A percentile compares a stretch with the other conserved stretches of the same genome.
phyloP scores from a whole-genome alignment of 169 alveolate species.

The Plasmodium billcollinsi region DNA sequence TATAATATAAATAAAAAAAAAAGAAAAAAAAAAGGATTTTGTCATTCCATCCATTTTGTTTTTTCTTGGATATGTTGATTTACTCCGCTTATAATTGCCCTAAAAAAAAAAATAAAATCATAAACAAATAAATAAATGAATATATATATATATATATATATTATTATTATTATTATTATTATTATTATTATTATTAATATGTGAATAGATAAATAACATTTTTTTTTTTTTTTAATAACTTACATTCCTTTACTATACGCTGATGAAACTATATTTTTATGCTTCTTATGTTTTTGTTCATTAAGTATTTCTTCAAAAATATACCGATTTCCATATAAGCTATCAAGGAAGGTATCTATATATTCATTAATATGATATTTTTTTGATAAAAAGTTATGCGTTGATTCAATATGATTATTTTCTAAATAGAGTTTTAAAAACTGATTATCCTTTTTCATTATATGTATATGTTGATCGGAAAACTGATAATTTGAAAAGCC shows the following conservation, averaged over 20 bases:
- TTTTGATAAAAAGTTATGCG: conserved; percentile 45
- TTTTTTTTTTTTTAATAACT: not conserved
- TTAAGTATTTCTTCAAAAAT: conserved; percentile 18
- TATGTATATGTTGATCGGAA: conserved; percentile 27
- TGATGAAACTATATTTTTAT: conserved; percentile 40
- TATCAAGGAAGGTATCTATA: conserved; percentile 56
- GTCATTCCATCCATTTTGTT: conserved; percentile 6
- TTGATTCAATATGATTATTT: conserved; percentile 12
- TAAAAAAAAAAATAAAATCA: conserved; percentile 7
- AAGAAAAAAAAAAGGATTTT: too few species aligned
- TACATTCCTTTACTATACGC: conserved; percentile 58
- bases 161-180: not conserved
- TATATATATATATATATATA: not conserved
- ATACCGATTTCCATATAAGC: conserved; percentile 23
- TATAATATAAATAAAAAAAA: too few species aligned
- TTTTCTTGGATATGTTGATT: conserved; percentile 45
- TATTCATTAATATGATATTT: conserved; percentile 53
- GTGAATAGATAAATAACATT: too few species aligned
- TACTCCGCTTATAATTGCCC: conserved; percentile 66
- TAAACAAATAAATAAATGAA: not conserved
- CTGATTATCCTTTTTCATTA: conserved; percentile 51
- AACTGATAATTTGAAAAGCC: conserved; percentile 47
- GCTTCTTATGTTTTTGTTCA: conserved; percentile 31
- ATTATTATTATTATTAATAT: too few species aligned
- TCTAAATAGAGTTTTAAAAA: conserved; percentile 33